Percentiles rank a stretch among this genome's conserved stretches.
Conservation (phyloP, 495 filamentous ascomycete species). For the Corynascus novoguineensis region DNA sequence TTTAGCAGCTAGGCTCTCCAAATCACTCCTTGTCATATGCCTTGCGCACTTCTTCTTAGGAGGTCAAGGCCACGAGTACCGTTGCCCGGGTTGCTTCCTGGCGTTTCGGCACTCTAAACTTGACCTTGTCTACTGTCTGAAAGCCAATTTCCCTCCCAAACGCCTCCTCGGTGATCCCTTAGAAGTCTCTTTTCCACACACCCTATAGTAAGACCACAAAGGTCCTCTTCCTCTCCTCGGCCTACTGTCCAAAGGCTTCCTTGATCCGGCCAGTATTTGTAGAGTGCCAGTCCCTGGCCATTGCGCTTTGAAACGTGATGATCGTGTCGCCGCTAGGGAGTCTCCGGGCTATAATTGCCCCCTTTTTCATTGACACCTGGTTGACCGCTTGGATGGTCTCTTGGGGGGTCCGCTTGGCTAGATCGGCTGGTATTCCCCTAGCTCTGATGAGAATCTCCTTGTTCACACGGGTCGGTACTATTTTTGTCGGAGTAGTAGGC, state of each 20-base stretch:
- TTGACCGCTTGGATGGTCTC: not conserved
- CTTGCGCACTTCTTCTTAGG: not conserved
- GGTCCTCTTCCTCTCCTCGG: not conserved
- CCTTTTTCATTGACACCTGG: not conserved
- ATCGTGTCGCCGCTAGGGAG: not conserved
- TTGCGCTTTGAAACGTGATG: not conserved
- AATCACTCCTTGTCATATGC: not conserved
- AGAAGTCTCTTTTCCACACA: not conserved
- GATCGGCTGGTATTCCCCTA: not conserved
- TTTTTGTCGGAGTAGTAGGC: not conserved
- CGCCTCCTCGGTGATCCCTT: not conserved
- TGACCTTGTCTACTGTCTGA: no score
- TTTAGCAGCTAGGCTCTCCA: slow-evolving; percentile 1
- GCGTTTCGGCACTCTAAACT: no score
- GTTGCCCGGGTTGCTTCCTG: no score
- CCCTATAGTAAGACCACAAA: not conserved
- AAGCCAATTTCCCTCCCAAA: no score
- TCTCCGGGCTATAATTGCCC: not conserved
- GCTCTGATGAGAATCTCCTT: not conserved
- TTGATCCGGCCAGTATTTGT: not conserved
- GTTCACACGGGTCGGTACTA: not conserved
- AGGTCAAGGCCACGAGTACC: no score
- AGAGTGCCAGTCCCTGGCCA: not conserved
- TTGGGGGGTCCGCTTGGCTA: not conserved
- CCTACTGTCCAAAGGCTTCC: not conserved